Conservation (phyloP, 345 rosid genomes). For the Hypericum perforatum region DNA sequence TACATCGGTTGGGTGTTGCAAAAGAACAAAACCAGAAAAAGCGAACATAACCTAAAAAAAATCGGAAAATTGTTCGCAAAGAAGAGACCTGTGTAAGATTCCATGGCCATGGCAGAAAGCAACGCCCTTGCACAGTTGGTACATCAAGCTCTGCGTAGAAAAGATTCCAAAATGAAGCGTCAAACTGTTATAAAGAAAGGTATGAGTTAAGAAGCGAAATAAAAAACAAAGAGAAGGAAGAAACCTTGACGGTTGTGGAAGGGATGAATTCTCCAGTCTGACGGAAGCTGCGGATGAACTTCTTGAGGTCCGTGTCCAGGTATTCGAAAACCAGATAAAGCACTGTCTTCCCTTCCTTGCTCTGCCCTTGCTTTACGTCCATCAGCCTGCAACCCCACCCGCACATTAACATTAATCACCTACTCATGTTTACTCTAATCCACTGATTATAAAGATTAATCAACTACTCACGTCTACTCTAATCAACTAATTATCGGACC, state of each 20-base stretch:
- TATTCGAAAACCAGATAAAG: constrained; percentile 7
- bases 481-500: too few relatives aligned
- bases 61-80: too few relatives aligned
- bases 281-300: constrained; percentile 59
- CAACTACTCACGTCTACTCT: too few relatives aligned
- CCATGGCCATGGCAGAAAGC: constrained; percentile 97
- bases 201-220: not conserved
- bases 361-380: constrained; percentile 3
- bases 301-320: constrained; percentile 5
- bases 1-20: not conserved
- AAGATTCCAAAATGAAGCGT: too few relatives aligned
- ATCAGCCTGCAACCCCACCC: constrained; percentile 1
- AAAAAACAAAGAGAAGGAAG: not conserved
- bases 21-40: not conserved
- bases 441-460: too few relatives aligned
- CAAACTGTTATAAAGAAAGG: not conserved
- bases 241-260: constrained; percentile 41
- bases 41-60: not conserved
- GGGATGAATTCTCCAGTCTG: constrained; percentile 53
- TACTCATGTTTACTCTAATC: too few relatives aligned
- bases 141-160: constrained; percentile 72
- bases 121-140: constrained; percentile 89
- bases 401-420: too few relatives aligned
- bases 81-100: constrained; percentile 69
- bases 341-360: constrained; percentile 4